Evolutionary conservation across 75 land plant species (phyloP).

Genomic region (Cunninghamia lanceolata): DNA sequence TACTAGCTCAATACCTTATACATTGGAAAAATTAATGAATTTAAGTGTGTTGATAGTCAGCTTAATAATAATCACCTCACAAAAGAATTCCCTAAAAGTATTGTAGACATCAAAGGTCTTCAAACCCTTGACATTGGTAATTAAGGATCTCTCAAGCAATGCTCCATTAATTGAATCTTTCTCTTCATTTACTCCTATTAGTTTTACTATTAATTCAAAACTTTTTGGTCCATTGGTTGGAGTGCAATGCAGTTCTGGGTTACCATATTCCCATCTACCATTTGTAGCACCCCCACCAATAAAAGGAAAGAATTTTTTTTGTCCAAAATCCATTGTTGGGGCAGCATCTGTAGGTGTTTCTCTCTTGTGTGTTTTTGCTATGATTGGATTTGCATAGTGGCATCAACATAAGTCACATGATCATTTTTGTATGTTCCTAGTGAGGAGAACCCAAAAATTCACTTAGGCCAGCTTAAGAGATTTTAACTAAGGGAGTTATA

Average conservation of each 20-base stretch:
- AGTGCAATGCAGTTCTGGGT: slow-evolving; percentile 49
- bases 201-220: slow-evolving; percentile 60
- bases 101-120: slow-evolving; percentile 25
- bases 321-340: slow-evolving; percentile 73
- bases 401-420: slow-evolving; percentile 64
- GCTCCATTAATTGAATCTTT: slow-evolving; percentile 98
- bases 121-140: slow-evolving; percentile 68
- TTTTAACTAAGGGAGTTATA: slow-evolving; percentile 76
- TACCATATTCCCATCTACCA: slow-evolving; percentile 79
- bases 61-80: slow-evolving; percentile 37
- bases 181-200: slow-evolving; percentile 92
- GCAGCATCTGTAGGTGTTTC: slow-evolving; percentile 86
- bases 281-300: slow-evolving; percentile 53
- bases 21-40: slow-evolving; percentile 33
- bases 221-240: slow-evolving; percentile 65
- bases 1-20: slow-evolving; percentile 44
- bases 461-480: slow-evolving; percentile 79
- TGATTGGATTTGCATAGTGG: slow-evolving; percentile 76
- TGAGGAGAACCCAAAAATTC: slow-evolving; percentile 88
- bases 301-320: background rate
- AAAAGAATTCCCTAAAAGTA: slow-evolving; percentile 32
- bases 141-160: slow-evolving; percentile 66
- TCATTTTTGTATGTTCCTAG: slow-evolving; percentile 81
- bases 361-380: slow-evolving; percentile 69
- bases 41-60: slow-evolving; percentile 57